These are phyloP conservation scores for Botrytis galanthina DNA, from an alignment of 2,329 filamentous ascomycete genomes.

Conservation along the genomic window DNA sequence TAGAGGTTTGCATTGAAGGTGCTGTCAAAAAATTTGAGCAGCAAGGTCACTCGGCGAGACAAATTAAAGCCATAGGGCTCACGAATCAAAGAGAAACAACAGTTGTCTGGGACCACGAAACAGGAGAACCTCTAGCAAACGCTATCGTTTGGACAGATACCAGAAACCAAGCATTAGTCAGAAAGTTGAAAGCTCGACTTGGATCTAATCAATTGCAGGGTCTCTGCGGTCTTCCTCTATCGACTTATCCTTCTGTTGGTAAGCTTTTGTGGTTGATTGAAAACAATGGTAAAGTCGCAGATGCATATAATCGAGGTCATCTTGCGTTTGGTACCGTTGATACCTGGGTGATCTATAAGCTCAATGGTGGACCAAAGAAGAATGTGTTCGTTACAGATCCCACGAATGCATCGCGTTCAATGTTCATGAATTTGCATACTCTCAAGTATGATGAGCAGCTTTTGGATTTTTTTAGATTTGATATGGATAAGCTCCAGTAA, in stretches of 20 bases:
- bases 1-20: constrained; percentile 75
- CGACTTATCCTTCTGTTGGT: constrained; percentile 83
- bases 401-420: constrained; percentile 85
- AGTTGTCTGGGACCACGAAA: constrained; percentile 78
- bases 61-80: constrained; percentile 77
- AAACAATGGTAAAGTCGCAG: constrained; percentile 65
- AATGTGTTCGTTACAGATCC: constrained; percentile 77
- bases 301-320: constrained; percentile 72
- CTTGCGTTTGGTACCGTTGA: constrained; percentile 86
- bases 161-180: constrained; percentile 68
- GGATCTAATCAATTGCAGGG: constrained; percentile 67
- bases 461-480: constrained; percentile 74
- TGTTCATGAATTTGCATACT: constrained; percentile 89
- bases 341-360: constrained; percentile 80
- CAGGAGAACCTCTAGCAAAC: constrained; percentile 77
- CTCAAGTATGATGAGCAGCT: constrained; percentile 76
- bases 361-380: constrained; percentile 69
- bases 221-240: constrained; percentile 77
- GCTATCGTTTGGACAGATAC: constrained; percentile 92
- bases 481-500: constrained; percentile 46
- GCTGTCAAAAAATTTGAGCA: constrained; percentile 69
- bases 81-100: constrained; percentile 84
- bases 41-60: constrained; percentile 63
- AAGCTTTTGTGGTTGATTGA: constrained; percentile 82
- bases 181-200: constrained; percentile 67